Base-by-base conservation (phyloP, 2,329 filamentous ascomycete genomes). In the Epichloe gansuensis region DNA sequence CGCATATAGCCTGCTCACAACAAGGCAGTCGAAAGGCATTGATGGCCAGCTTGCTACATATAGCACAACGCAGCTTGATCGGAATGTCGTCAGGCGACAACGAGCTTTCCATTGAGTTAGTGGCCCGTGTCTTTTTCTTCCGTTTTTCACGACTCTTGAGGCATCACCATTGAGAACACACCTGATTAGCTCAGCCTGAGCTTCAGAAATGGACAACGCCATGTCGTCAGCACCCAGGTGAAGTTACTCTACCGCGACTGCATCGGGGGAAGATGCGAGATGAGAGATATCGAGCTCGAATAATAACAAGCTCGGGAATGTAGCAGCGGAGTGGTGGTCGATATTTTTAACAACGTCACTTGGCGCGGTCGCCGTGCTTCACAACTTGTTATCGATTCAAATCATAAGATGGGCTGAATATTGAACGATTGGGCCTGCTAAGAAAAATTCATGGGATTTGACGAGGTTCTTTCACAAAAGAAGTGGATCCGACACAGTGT, bases 1-100 rank as follows among this genome's bases (percentile, higher is more conserved):
- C 86, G 75, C 93, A 97, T 54, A 97, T 95, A 42, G 87, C 85
- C 65, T 95, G 91, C 64, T 96, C 93, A 69, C 93, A 98, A 71
- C 93, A 98, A 1, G 91, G 88, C 31, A 96, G 76, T 57, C 91
- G 87, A 67, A 89, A 95, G 8, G 91, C 88, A 66, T 96, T 94
- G 58, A 95, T 75, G 34, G 90, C 91, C 54, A 97, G 77, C 68
- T 88, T 90, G 72, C 86, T 93, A 72, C 93, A 98, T 61, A 89
- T 88, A 50, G 89, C 89, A 75, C 93, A 98, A 70, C 91, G 86
- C 58, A 98, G 79, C 75, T 95, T 96, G 63, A 91, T 89, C n/a
- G 93, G 93, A 54, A 96, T 90, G 57, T 93, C 88, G 62, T 91
- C 88, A 58, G 86, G 81, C 21, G 81, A 74, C 55, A 95, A 76